Evolutionary conservation across 805 yeast species (phyloP).

Genomic region (Lipomyces anomalus): DNA sequence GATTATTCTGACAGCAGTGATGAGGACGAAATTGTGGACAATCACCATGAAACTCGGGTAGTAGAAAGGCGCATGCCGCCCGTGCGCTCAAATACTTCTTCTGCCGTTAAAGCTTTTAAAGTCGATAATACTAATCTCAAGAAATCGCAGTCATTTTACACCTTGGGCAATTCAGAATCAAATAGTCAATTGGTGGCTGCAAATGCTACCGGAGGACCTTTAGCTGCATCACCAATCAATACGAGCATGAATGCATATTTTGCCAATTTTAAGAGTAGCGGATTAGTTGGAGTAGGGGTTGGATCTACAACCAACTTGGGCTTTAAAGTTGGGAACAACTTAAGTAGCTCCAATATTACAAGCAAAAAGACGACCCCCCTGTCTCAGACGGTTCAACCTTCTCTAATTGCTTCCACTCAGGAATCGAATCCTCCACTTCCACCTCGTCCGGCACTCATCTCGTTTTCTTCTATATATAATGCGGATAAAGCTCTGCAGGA

Average conservation of each 20-base stretch:
- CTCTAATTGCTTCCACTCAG: not conserved
- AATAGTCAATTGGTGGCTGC: constrained; percentile 21
- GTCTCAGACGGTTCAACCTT: not conserved
- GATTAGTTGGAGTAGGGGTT: not conserved
- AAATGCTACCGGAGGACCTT: constrained; percentile 18
- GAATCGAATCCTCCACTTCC: constrained; percentile 15
- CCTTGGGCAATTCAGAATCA: constrained; percentile 4
- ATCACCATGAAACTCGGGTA: constrained; percentile 19
- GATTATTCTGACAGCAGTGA: constrained; percentile 10
- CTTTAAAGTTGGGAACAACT: not conserved
- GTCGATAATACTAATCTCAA: constrained; percentile 3
- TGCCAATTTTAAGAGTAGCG: constrained; percentile 5
- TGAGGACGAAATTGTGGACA: constrained; percentile 18
- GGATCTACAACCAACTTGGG: not conserved
- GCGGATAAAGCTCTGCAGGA: constrained; percentile 51
- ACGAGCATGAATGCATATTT: constrained; percentile 12
- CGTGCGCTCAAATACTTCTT: constrained; percentile 1
- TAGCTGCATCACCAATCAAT: constrained; percentile 12
- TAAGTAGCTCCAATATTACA: not conserved
- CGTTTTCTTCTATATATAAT: constrained; percentile 19
- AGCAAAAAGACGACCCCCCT: not conserved
- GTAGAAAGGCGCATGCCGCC: constrained; percentile 12
- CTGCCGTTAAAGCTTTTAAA: not conserved
- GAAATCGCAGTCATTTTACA: constrained; percentile 14
- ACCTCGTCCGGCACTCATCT: constrained; percentile 15